Evolutionary conservation across 2,329 filamentous ascomycete species (phyloP), one percentile per base, ranked within the genome.

Genomic region (Cordyceps farinosa): DNA sequence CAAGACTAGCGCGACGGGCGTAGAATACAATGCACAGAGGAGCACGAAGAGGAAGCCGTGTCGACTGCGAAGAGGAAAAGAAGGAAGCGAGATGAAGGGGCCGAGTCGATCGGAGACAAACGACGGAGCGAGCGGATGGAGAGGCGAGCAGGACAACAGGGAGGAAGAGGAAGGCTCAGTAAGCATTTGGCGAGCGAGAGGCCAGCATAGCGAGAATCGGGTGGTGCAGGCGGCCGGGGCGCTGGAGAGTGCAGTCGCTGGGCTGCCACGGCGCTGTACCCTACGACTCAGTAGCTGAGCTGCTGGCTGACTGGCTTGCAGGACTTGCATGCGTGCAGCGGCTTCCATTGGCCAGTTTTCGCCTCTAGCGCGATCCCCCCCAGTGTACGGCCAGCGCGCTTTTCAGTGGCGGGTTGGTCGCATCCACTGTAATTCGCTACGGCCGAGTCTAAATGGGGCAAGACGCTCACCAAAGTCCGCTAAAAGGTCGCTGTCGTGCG

Each of bases 131-230:
- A 56, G 44, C 45, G 45, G 60, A 62, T 34, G 52, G 30, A 22
- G 13, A 61, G 27, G 29, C 30, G 60, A 40, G 32, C 9, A 34
- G 56, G 32, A 45, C 17, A 42, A 30, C 17, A 27, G 32, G 51
- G 34, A 22, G 27, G 32, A 50, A 38, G 15, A 50, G 60, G 42
- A 38, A 55, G 51, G 52, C 30, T 62, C 60, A 40, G 52, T 62
- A 62, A 62, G 38, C 38, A 44, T 27, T 34, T 42, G 38, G 58
- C 48, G 50, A 53, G 58, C 58, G 58, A 61, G 59, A 61, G 59
- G 59, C 59, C 59, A 61, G 59, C 51, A 34, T 40, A 53, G 38
- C 47, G 48, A 52, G 22, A 61, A 45, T 45, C 36, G 27, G 34
- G 52, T 40, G 15, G 22, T 42, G 38, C 38, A 29, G 38, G 15